phyloP scores from a whole-genome alignment of 1,139 yeast species.

The Groenewaldozyma sp. region DNA sequence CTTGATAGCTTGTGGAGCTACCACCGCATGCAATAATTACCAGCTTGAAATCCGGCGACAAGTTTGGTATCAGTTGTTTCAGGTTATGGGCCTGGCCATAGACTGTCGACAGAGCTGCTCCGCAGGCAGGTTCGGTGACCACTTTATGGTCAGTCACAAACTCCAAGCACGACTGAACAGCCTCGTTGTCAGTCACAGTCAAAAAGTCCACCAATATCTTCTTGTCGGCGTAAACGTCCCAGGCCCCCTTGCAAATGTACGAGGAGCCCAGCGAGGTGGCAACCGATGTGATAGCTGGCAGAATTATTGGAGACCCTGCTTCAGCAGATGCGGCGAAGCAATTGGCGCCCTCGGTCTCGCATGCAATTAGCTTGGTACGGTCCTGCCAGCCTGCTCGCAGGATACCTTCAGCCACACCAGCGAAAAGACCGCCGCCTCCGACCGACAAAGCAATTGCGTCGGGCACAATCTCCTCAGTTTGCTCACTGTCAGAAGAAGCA shows the following conservation, averaged over 20 bases:
- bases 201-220: slow-evolving; percentile 36
- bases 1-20: slow-evolving; percentile 31
- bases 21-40: slow-evolving; percentile 64
- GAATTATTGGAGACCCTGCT: slow-evolving; percentile 37
- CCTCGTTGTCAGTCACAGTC: slow-evolving; percentile 46
- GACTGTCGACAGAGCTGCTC: slow-evolving; percentile 52
- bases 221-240: slow-evolving; percentile 33
- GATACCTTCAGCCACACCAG: slow-evolving; percentile 53
- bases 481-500: no score
- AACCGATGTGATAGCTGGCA: slow-evolving; percentile 42
- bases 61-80: slow-evolving; percentile 19
- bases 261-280: slow-evolving; percentile 59
- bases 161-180: slow-evolving; percentile 41
- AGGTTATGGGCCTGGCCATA: slow-evolving; percentile 33
- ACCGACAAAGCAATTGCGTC: slow-evolving; percentile 58
- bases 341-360: slow-evolving; percentile 57
- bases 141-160: slow-evolving; percentile 42
- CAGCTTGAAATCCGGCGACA: slow-evolving; percentile 41
- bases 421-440: slow-evolving; percentile 70
- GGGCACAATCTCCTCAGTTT: slow-evolving; percentile 22
- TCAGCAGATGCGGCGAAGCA: slow-evolving; percentile 42
- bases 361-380: slow-evolving; percentile 41
- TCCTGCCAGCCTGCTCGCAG: slow-evolving; percentile 31
- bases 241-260: slow-evolving; percentile 39
- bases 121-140: slow-evolving; percentile 69